A percentile compares a stretch with the other conserved stretches of the same genome.
Conservation (phyloP, 306 rosid species). For the Crotalaria pallida region DNA sequence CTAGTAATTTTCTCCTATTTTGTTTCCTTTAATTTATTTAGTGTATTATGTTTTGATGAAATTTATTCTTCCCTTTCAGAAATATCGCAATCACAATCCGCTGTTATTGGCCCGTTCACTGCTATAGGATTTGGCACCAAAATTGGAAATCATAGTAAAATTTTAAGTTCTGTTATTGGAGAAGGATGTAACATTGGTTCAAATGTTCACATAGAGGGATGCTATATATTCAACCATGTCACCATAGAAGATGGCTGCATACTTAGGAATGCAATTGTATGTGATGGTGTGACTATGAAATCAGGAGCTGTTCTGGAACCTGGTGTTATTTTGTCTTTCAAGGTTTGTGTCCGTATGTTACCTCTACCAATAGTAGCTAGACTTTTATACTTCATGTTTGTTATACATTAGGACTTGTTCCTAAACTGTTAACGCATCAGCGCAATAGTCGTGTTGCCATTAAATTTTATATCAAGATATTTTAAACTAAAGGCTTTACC, state of each 20-base stretch:
- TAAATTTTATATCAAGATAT: background rate
- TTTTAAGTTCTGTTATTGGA: constrained; percentile 80
- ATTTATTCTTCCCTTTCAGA: constrained; percentile 44
- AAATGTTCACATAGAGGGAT: constrained; percentile 75
- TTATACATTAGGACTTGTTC: constrained; percentile 11
- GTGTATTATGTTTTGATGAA: constrained; percentile 20
- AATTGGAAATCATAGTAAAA: constrained; percentile 58
- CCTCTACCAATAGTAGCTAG: background rate
- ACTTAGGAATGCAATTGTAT: constrained; percentile 76
- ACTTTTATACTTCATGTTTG: constrained; percentile 9
- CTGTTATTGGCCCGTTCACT: constrained; percentile 75
- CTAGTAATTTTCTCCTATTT: background rate
- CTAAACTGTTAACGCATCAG: background rate
- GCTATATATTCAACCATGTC: constrained; percentile 84
- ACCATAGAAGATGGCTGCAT: constrained; percentile 86
- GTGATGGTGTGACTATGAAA: constrained; percentile 80
- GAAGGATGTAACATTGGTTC: constrained; percentile 83
- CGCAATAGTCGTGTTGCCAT: background rate
- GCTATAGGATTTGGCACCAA: constrained; percentile 84
- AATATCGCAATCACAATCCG: constrained; percentile 71
- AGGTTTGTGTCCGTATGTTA: constrained; percentile 44
- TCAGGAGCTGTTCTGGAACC: constrained; percentile 81
- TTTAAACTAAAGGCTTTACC: constrained; percentile 10
- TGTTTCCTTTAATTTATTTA: background rate
- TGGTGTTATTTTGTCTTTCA: constrained; percentile 84